Conservation (phyloP, 768 basidiomycete species). For the Pilatotrama ljubarskyi region DNA sequence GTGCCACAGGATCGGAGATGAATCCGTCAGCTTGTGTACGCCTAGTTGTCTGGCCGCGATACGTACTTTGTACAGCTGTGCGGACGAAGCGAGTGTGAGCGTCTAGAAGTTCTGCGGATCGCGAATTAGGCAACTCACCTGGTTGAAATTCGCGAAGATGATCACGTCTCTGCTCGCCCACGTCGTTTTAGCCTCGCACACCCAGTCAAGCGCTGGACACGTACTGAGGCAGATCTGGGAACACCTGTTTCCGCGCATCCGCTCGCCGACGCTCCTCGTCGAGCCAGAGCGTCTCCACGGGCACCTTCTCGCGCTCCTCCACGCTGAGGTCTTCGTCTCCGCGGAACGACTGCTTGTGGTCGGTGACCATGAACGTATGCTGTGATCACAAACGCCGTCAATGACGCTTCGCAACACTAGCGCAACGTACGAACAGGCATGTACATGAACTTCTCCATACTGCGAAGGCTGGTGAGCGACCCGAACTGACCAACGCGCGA, state of each 20-base stretch:
- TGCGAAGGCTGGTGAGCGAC: constrained; percentile 14
- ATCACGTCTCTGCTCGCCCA: constrained; percentile 36
- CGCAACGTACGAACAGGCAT: constrained; percentile 41
- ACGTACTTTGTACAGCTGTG: constrained; percentile 48
- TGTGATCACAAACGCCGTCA: constrained; percentile 18
- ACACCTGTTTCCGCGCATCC: constrained; percentile 39
- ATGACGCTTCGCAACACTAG: neutral
- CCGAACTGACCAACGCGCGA: neutral
- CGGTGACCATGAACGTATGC: constrained; percentile 51
- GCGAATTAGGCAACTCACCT: constrained; percentile 32
- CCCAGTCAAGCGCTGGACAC: constrained; percentile 16
- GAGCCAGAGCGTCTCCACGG: constrained; percentile 35
- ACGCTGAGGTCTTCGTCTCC: constrained; percentile 29
- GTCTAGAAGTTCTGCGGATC: constrained; percentile 7
- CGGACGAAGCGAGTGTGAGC: constrained; percentile 12
- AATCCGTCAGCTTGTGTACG: neutral
- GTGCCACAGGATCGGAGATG: neutral
- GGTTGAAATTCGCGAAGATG: constrained; percentile 57
- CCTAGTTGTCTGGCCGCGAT: neutral
- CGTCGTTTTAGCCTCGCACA: neutral
- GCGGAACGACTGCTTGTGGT: constrained; percentile 48
- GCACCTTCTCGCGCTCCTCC: constrained; percentile 16
- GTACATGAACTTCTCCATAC: constrained; percentile 47
- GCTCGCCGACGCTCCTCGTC: constrained; percentile 41
- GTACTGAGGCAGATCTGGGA: constrained; percentile 46